Percentiles rank a stretch among this genome's conserved stretches.
These are phyloP conservation scores for Daldinia concentrica DNA, from an alignment of 495 filamentous ascomycete genomes.

Conservation along the genomic window DNA sequence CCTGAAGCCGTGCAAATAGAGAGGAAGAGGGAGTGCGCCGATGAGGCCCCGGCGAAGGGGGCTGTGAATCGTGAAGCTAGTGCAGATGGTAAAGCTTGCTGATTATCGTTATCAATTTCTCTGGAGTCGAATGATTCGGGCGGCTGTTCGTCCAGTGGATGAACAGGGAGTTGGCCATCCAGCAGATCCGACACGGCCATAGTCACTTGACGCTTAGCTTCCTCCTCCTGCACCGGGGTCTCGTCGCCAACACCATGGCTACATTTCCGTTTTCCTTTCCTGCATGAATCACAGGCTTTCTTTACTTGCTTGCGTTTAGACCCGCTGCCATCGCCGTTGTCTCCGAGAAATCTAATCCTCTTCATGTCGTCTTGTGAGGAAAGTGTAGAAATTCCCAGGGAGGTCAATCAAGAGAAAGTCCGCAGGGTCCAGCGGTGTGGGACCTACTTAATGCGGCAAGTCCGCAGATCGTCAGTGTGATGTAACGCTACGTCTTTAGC, in stretches of 20 bases:
- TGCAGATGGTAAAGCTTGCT: slow-evolving; percentile 1
- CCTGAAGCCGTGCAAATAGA: slow-evolving; percentile 3
- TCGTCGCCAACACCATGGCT: slow-evolving; percentile 1
- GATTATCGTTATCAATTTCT: not conserved
- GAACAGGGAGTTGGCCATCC: not conserved
- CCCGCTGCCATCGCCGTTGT: slow-evolving; percentile 26
- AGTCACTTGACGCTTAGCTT: not conserved
- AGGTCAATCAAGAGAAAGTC: slow-evolving; percentile 8
- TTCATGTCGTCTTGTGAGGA: slow-evolving; percentile 23
- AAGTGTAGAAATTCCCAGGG: not conserved
- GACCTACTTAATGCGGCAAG: slow-evolving; percentile 27
- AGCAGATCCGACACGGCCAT: not conserved
- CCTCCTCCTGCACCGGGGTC: not conserved
- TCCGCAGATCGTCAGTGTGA: slow-evolving; percentile 12
- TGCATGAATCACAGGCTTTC: slow-evolving; percentile 41
- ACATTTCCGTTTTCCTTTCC: slow-evolving; percentile 39
- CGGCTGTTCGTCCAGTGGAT: not conserved
- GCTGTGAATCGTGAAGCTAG: not conserved
- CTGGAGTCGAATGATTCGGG: slow-evolving; percentile 1
- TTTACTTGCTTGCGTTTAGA: slow-evolving; percentile 36
- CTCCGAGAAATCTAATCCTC: slow-evolving; percentile 38
- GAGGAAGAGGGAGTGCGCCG: slow-evolving; percentile 20
- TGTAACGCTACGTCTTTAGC: slow-evolving; percentile 3
- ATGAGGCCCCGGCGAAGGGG: slow-evolving; percentile 30
- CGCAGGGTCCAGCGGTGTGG: slow-evolving; percentile 23